Base-by-base conservation (phyloP, 257 asterid species). In the Rubia yunnanensis region DNA sequence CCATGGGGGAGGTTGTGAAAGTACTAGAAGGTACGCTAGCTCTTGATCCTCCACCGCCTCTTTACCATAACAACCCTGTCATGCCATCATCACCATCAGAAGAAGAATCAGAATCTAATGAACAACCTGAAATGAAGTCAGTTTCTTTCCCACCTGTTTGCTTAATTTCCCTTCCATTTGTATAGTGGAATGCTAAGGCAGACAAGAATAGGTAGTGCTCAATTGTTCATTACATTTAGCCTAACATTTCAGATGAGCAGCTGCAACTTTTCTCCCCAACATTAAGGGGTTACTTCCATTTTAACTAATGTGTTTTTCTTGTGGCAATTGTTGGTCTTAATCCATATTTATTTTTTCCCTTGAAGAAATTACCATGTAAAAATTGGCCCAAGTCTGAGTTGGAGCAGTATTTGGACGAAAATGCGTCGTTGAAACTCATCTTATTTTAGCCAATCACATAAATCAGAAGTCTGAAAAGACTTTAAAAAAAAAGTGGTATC, bases 1-100 rank as follows among this genome's bases (percentile, higher is more conserved):
- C 84, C 32, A 76, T 80, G 79, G 79, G 79, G 48, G 81, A 80
- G 72, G 75, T 80, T 5, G 74, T 76, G 15, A 69, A 76, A 62
- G 81, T 80, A 32, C 53, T 80, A 64, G 84, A 80, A 46, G 81
- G 81, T 27, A 60, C 73, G 52, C 49, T 73, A 63, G 35, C 72
- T 0, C 77, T 76, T 48, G 81, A 76, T 55, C 69, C 70, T 61
- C 81, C 84, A 15, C 73, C 84, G 4, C 65, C 74, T 44, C 77
- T 74, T 65, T 76, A 60, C 36, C 26, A 49, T 48, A 28, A 53
- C 48, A 14, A 23, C 39, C 67, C 65, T 64, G 50, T 17, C 34
- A 7, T 38, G 70, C 36, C 72, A 31, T 59, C 66, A 27, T 56
- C 48, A 41, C 44, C 72, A 26, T 54, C 69, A 22, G 63, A 54